Evolutionary conservation across 2,329 filamentous ascomycete genomes (phyloP).

Genomic region (Gnomoniopsis smithogilvyi): DNA sequence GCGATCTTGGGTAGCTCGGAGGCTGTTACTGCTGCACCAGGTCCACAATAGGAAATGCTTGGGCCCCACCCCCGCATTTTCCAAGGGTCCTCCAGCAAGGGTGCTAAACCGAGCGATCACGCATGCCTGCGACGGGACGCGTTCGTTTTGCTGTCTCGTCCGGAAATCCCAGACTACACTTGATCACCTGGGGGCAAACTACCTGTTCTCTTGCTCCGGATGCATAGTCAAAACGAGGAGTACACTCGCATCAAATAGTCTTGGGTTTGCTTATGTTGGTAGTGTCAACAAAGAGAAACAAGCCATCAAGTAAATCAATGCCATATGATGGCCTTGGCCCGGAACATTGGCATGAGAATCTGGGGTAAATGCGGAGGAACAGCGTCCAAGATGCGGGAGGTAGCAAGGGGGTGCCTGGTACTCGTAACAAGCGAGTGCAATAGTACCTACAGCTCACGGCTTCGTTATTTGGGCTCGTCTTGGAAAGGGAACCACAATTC

Average conservation of each 20-base stretch:
- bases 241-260: too few species aligned
- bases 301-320: too few species aligned
- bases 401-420: not conserved
- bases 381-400: not conserved
- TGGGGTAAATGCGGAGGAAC: not conserved
- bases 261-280: too few species aligned
- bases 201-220: too few species aligned
- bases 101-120: not conserved
- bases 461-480: too few species aligned
- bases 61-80: constrained; percentile 16
- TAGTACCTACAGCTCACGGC: too few species aligned
- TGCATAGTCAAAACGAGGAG: not conserved
- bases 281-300: too few species aligned
- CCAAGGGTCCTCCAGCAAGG: not conserved
- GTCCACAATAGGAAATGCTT: not conserved
- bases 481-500: too few species aligned
- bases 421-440: not conserved
- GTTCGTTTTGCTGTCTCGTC: not conserved
- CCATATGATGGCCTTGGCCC: not conserved
- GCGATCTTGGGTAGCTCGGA: not conserved
- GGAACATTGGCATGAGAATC: not conserved
- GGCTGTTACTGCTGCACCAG: constrained; percentile 3
- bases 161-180: not conserved
- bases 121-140: not conserved
- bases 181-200: not conserved